Evolutionary conservation across 2,329 filamentous ascomycete species (phyloP).

Genomic region (Aureobasidium leucospermi): DNA sequence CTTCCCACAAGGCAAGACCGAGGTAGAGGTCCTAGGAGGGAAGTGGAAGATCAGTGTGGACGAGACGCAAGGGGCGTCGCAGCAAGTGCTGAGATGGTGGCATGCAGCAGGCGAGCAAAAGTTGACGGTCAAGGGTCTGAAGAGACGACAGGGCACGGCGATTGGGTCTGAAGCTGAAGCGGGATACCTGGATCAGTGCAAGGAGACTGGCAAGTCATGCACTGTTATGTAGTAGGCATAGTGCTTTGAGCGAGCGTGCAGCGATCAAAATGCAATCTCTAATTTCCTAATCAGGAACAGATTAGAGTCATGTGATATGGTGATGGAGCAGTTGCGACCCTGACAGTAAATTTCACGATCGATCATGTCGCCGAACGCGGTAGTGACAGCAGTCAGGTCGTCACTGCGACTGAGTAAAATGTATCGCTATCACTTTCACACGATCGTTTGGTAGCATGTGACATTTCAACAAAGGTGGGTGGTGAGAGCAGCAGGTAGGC

Average conservation of each 20-base stretch:
- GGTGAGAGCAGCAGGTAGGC: conserved; percentile 5
- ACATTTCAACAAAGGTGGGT: not conserved
- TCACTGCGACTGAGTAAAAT: not conserved
- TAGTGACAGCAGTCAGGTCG: not conserved
- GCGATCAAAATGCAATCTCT: not conserved
- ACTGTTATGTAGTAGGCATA: not conserved
- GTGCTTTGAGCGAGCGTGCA: not conserved
- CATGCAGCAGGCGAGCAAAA: conserved; percentile 78
- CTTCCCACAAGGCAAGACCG: conserved; percentile 68
- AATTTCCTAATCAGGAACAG: not conserved
- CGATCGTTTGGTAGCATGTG: not conserved
- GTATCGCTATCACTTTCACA: not conserved
- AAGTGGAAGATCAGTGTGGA: conserved; percentile 81
- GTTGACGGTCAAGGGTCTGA: conserved; percentile 67
- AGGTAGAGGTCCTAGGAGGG: conserved; percentile 71
- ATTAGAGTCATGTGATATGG: conserved; percentile 9
- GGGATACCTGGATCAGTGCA: conserved; percentile 65
- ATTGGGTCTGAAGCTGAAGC: conserved; percentile 51
- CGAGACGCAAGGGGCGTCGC: conserved; percentile 51
- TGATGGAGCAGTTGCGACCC: not conserved
- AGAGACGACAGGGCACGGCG: conserved; percentile 46
- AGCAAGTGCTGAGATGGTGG: conserved; percentile 87
- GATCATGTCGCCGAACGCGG: not conserved
- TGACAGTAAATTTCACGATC: not conserved
- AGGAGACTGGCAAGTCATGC: conserved; percentile 16